Base-by-base conservation (phyloP, 805 yeast species). In the Ogataea paradorogensis region DNA sequence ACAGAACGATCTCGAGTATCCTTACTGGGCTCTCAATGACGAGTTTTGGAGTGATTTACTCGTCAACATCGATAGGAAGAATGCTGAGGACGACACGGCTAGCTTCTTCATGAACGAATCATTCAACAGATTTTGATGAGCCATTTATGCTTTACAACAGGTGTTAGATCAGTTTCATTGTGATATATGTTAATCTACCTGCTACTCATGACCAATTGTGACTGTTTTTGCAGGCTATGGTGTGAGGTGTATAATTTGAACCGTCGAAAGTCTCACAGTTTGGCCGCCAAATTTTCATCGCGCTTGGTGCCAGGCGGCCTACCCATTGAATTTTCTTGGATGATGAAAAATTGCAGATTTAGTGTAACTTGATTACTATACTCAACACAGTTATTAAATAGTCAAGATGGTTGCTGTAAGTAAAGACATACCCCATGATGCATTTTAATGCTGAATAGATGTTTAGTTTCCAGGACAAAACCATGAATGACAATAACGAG, bases 31-130 rank as follows among this genome's bases (percentile, higher is more conserved):
- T 8, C 58, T 81, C 25, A 78, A 77, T 42, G 89, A 82, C 52
- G 89, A 82, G 53, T 79, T 82, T 50, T 82, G 89, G 89, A 70
- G 79, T 25, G 84, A 82, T 43, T 58, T 74, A 24, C 55, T 74
- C 23, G 64, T 56, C 31, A 50, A 55, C 14, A 38, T 40, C 22
- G 56, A 54, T 27, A 43, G 38, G 21, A 50, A 37, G 13, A 41
- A 46, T 5, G 41, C 33, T n/a, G 51, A 50, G 9, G 45, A 44
- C 9, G 53, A 46, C 24, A 27, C 45, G 38, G 29, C 35, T 32
- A 36, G 40, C 10, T 35, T 40, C 9, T 34, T 30, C 25, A 41
- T 44, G 46, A 32, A 30, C 24, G 56, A 48, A 25, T 42, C 44
- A 8, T 40, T 47, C 27, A 39, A 33, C 37, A 45, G 35, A 26